Evolutionary conservation across 2,329 filamentous ascomycete species (phyloP).

Genomic region (Macrophomina tecta): DNA sequence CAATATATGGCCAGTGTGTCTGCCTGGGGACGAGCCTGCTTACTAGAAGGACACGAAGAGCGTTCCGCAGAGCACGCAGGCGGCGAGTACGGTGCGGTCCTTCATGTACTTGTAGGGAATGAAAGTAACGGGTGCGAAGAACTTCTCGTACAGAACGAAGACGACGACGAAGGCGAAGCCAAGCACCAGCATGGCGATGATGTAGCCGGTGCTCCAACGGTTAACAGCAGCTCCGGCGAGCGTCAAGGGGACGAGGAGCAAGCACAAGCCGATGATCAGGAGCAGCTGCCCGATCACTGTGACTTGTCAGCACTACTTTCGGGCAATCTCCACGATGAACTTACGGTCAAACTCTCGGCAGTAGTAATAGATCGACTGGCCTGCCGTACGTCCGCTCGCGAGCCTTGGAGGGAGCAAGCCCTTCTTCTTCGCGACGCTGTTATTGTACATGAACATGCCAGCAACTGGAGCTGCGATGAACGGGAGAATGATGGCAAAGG

Average conservation of each 20-base stretch:
- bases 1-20: too few relatives aligned
- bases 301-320: background rate
- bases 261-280: slow-evolving; percentile 61
- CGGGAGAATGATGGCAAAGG: slow-evolving; percentile 69
- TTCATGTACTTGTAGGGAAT: slow-evolving; percentile 54
- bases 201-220: slow-evolving; percentile 49
- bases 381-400: slow-evolving; percentile 50
- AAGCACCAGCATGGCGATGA: slow-evolving; percentile 48
- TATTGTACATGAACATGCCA: slow-evolving; percentile 62
- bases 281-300: slow-evolving; percentile 60
- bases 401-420: slow-evolving; percentile 51
- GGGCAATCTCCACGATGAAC: slow-evolving; percentile 25
- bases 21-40: background rate
- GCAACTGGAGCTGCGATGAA: slow-evolving; percentile 67
- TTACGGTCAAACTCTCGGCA: slow-evolving; percentile 62
- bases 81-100: slow-evolving; percentile 64
- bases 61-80: slow-evolving; percentile 48
- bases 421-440: slow-evolving; percentile 60
- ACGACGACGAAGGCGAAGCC: slow-evolving; percentile 43
- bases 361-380: slow-evolving; percentile 58
- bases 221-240: slow-evolving; percentile 44
- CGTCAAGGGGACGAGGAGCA: slow-evolving; percentile 71
- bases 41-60: slow-evolving; percentile 30
- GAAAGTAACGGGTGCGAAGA: slow-evolving; percentile 48
- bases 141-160: slow-evolving; percentile 46